Conservation (phyloP, 176 grass and related monocot genomes). For the Thinopyrum elongatum region DNA sequence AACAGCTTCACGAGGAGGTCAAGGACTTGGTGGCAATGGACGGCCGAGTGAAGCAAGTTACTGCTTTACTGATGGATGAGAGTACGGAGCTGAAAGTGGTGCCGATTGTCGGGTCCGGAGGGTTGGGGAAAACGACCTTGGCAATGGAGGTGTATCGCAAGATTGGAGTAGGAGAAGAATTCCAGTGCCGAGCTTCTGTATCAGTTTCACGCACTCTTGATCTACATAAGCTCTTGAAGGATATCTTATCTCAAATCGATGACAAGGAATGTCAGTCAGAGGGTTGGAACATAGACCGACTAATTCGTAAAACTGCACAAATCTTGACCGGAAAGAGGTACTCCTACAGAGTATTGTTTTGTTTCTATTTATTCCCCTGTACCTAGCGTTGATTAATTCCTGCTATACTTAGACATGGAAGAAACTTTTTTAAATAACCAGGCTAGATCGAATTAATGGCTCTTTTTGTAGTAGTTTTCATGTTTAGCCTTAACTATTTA, state of each 20-base stretch:
- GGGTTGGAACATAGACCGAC: not conserved
- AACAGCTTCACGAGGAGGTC: not conserved
- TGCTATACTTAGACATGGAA: too few relatives aligned
- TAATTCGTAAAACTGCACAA: not conserved
- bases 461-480: too few relatives aligned
- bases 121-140: constrained; percentile 10
- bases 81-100: not conserved
- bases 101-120: constrained; percentile 21
- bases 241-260: not conserved
- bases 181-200: not conserved
- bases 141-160: constrained; percentile 14
- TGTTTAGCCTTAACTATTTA: too few relatives aligned
- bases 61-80: not conserved
- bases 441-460: too few relatives aligned
- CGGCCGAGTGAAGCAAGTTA: not conserved
- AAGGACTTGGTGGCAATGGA: not conserved
- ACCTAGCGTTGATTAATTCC: too few relatives aligned
- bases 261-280: not conserved
- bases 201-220: not conserved
- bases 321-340: not conserved
- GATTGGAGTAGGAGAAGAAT: not conserved
- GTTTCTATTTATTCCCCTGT: too few relatives aligned
- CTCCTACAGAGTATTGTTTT: too few relatives aligned
- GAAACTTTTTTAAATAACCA: too few relatives aligned
- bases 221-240: not conserved